phyloP scores from a whole-genome alignment of 208 protist genomes.

The Wallacemonas sp. region DNA sequence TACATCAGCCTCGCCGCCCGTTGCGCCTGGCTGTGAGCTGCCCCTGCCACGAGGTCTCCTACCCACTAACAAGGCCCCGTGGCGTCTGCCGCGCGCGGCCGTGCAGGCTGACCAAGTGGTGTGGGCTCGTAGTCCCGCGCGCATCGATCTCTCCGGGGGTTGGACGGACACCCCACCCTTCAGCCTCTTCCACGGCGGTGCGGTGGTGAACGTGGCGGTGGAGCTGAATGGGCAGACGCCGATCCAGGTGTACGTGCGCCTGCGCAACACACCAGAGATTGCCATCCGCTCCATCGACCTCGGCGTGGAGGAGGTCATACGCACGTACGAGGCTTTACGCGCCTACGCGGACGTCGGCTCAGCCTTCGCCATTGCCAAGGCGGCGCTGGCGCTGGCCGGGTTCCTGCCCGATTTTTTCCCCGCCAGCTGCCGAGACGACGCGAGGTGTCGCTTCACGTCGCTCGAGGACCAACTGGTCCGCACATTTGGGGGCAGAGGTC shows the following conservation, averaged over 20 bases:
- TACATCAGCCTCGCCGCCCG: not conserved
- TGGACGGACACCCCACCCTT: constrained; percentile 76
- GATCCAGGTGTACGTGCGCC: constrained; percentile 43
- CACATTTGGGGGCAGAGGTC: constrained; percentile 33
- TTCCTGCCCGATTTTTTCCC: constrained; percentile 45
- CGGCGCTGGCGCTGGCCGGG: constrained; percentile 42
- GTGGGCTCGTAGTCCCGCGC: constrained; percentile 41
- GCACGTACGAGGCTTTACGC: constrained; percentile 37
- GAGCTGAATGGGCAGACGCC: constrained; percentile 51
- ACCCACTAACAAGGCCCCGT: too few relatives aligned
- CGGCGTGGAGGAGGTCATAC: constrained; percentile 15
- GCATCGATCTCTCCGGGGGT: constrained; percentile 56
- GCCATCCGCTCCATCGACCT: constrained; percentile 46
- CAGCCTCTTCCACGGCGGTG: constrained; percentile 42
- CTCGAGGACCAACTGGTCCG: constrained; percentile 33
- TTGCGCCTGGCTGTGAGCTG: too few relatives aligned
- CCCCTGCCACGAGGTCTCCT: too few relatives aligned
- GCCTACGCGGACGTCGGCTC: constrained; percentile 37
- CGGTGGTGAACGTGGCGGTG: constrained; percentile 61
- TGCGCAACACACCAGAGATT: constrained; percentile 19
- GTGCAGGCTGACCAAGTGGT: constrained; percentile 46
- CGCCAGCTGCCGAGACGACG: not conserved
- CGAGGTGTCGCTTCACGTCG: constrained; percentile 13
- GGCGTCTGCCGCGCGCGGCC: constrained; percentile 13
- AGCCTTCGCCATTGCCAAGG: constrained; percentile 64